These are phyloP conservation scores for Capsella bursapastoris DNA, from an alignment of 345 rosid genomes.

Conservation along the genomic window DNA sequence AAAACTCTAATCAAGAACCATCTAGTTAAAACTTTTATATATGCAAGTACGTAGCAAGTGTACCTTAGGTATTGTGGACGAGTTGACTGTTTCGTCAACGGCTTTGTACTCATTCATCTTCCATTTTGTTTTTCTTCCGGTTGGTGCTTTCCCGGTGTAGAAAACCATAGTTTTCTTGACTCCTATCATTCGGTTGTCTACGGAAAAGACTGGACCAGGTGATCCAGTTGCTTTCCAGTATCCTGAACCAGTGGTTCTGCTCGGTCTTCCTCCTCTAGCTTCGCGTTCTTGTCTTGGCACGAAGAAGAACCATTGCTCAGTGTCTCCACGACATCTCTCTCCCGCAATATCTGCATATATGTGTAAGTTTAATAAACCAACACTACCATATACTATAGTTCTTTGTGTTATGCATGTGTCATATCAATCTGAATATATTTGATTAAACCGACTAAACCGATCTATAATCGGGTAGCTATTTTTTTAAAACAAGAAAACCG, in stretches of 20 bases:
- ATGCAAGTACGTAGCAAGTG: not conserved
- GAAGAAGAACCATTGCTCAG: slow-evolving; percentile 98
- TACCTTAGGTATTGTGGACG: slow-evolving; percentile 52
- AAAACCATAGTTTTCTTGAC: slow-evolving; percentile 93
- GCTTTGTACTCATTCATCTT: slow-evolving; percentile 96
- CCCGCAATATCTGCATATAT: slow-evolving; percentile 64
- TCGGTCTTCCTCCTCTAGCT: slow-evolving; percentile 83
- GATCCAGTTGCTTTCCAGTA: slow-evolving; percentile 99
- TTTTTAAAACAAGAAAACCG: slow-evolving; percentile 11
- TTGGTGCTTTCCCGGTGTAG: slow-evolving; percentile 84
- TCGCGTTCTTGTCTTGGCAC: slow-evolving; percentile 83
- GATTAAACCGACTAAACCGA: not conserved
- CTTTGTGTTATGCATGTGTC: not conserved
- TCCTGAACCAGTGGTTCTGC: slow-evolving; percentile 77
- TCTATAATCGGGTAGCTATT: not conserved
- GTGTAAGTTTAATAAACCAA: slow-evolving; percentile 14
- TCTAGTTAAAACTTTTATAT: not conserved
- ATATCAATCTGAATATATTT: not conserved
- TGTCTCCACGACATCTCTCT: slow-evolving; percentile 60
- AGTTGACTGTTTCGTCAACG: slow-evolving; percentile 52
- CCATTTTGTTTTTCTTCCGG: slow-evolving; percentile 88
- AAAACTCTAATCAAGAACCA: not conserved
- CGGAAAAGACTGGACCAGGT: slow-evolving; percentile 77
- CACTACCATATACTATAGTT: not conserved
- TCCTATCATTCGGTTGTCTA: slow-evolving; percentile 70